Conservation (phyloP, 1,139 yeast species). For the Nakaseomyces kungkrabaensis region DNA sequence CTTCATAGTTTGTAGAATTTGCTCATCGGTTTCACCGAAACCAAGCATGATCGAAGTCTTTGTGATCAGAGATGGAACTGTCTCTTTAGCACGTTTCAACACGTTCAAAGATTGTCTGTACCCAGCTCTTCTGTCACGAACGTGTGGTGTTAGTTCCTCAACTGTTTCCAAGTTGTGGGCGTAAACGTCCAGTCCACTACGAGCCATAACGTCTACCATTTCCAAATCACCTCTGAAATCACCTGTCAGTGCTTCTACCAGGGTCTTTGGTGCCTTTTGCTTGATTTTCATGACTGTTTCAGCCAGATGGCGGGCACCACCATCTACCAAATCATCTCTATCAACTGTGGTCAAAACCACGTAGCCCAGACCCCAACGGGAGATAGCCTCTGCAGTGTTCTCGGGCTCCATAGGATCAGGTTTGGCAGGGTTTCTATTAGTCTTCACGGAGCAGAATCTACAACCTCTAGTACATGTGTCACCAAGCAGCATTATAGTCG, state of each 20-base stretch:
- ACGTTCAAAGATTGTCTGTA: conserved; percentile 81
- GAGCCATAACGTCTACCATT: conserved; percentile 72
- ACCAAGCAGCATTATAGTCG: conserved; percentile 96
- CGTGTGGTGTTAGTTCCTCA: conserved; percentile 87
- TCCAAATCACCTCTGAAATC: conserved; percentile 87
- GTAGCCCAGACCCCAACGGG: conserved; percentile 97
- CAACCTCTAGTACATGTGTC: conserved; percentile 99
- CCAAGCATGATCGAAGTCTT: conserved; percentile 96
- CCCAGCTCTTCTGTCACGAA: conserved; percentile 93
- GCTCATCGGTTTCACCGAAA: conserved; percentile 91
- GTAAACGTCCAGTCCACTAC: conserved; percentile 85
- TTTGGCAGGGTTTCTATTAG: conserved; percentile 74
- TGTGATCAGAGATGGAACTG: conserved; percentile 69
- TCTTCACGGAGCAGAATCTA: conserved; percentile 93
- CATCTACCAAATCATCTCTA: conserved; percentile 88
- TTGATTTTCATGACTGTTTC: conserved; percentile 81
- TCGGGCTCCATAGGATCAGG: conserved; percentile 97
- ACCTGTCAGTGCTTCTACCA: conserved; percentile 90
- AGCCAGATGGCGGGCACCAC: conserved; percentile 86
- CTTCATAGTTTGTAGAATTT: conserved; percentile 59
- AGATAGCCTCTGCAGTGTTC: conserved; percentile 94
- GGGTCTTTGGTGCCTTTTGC: conserved; percentile 76
- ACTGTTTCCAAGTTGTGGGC: conserved; percentile 98
- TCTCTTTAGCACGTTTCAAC: conserved; percentile 66
- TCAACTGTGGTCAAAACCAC: conserved; percentile 97